Percentiles rank a stretch among this genome's conserved stretches.
These are phyloP conservation scores for Tylopilus orsonianus DNA, from an alignment of 1,284 basidiomycete species.

Conservation along the genomic window DNA sequence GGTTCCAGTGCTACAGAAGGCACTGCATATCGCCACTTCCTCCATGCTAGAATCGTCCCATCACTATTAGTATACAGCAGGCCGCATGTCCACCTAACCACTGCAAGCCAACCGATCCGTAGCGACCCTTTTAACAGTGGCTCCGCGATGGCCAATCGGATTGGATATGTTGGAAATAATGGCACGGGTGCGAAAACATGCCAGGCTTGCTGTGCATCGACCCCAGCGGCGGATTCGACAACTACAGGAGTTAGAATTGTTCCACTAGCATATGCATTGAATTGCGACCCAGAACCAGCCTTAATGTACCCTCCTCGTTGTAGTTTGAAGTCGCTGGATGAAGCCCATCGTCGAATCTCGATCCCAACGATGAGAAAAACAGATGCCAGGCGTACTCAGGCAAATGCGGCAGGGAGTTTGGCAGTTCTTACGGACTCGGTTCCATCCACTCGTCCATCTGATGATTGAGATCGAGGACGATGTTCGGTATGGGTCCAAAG, in stretches of 20 bases:
- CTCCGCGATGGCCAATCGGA: neutral
- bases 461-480: neutral
- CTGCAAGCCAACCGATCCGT: neutral
- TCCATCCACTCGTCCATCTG: neutral
- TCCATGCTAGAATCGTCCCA: neutral
- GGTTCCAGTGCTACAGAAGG: conserved; percentile 17
- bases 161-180: neutral
- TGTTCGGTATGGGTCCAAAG: too few relatives aligned
- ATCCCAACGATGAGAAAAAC: too few relatives aligned
- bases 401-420: neutral
- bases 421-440: neutral
- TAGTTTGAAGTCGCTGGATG: neutral
- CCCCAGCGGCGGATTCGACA: neutral
- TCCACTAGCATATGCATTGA: neutral
- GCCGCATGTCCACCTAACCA: conserved; percentile 3
- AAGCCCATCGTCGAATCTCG: too few relatives aligned
- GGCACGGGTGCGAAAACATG: neutral
- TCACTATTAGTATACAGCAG: neutral
- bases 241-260: neutral
- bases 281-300: neutral
- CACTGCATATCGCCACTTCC: conserved; percentile 17
- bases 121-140: neutral
- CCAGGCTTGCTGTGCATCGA: neutral
- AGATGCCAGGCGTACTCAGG: too few relatives aligned
- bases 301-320: neutral